Evolutionary conservation across 768 basidiomycete genomes (phyloP), one percentile per base, ranked within the genome.

Genomic region (Rhizopogon vinicolor): DNA sequence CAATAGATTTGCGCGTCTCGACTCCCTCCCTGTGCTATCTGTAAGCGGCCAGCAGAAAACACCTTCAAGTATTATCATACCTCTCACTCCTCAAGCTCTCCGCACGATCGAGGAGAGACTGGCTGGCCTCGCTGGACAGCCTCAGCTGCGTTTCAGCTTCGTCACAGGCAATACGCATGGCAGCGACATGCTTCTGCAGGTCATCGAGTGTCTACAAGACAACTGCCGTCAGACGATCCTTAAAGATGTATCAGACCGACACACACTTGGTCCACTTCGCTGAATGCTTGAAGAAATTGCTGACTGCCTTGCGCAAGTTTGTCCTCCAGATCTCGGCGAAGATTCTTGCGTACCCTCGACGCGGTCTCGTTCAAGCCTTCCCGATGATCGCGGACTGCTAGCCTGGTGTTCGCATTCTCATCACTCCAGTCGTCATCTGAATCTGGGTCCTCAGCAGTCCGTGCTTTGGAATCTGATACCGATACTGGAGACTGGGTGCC

Each of bases 261-360:
- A 81, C 91, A 61, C 68, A 96, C 96, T 73, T 91, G 79, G 74
- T 98, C 91, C 37, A 98, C 93, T 61, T 93, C 86, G 19, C 85
- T 85, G 59, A 98, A 88, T 0, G 90, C 93, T 28, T 81, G 79
- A 53, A 98, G 68, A 68, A 99, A 97, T 59, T 83, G 82, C 44
- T 80, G 78, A 60, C 93, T 94, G 5, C 91, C 91, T 52, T 89
- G 83, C 0, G 88, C 84, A 44, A 98, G 77, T 67, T 85, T 89
- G 48, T 74, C 78, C 66, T 98, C 94, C 68, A 96, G 84, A 68
- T 98, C 94, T 58, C 86, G 78, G 43, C 90, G 81, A 52, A 98
- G 76, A 63, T 86, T 83, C 67, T 87, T 91, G 52, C 93, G 78
- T 25, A 89, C 93, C 46, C 81, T 76, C 5, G 83, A 80, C 0